Conservation (phyloP, 495 filamentous ascomycete species). For the Apiosordaria backusii region DNA sequence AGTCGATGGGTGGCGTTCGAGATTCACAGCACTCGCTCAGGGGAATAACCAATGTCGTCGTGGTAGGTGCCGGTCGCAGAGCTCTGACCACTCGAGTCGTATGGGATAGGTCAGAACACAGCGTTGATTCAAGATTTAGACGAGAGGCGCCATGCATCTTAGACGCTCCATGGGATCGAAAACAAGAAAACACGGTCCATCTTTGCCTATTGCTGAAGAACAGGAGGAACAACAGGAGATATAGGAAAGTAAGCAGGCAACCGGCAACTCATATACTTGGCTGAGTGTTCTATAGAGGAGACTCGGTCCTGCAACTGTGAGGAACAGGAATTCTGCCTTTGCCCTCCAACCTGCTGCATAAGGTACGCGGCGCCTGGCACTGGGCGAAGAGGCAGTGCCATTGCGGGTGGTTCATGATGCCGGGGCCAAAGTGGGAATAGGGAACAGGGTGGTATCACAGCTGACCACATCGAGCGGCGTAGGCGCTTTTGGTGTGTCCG, state of each 20-base stretch:
- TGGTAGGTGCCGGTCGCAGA: slow-evolving; percentile 1
- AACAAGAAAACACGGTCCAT: background rate
- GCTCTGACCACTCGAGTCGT: background rate
- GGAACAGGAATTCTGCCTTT: slow-evolving; percentile 9
- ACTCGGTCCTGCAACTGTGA: slow-evolving; percentile 2
- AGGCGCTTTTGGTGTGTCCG: background rate
- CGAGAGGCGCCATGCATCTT: slow-evolving; percentile 10
- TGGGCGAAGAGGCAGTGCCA: slow-evolving; percentile 9
- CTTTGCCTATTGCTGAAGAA: slow-evolving; percentile 1
- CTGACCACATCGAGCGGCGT: slow-evolving; percentile 10
- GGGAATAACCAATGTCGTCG: background rate
- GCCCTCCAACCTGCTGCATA: background rate
- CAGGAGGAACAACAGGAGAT: slow-evolving; percentile 8
- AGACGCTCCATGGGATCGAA: slow-evolving; percentile 2
- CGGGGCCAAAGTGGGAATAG: slow-evolving; percentile 1
- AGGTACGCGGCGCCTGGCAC: background rate
- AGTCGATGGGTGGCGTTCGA: background rate
- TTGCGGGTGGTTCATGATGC: slow-evolving; percentile 7
- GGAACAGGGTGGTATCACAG: slow-evolving; percentile 7
- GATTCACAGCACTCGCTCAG: slow-evolving; percentile 6
- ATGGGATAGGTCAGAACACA: slow-evolving; percentile 7
- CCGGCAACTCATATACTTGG: slow-evolving; percentile 1
- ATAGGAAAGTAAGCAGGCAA: background rate
- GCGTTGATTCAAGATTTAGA: slow-evolving; percentile 3
- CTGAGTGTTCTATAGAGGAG: background rate